These are phyloP conservation scores for Macadamia tetraphylla DNA, from an alignment of 164 flowering plant species.

Conservation along the genomic window DNA sequence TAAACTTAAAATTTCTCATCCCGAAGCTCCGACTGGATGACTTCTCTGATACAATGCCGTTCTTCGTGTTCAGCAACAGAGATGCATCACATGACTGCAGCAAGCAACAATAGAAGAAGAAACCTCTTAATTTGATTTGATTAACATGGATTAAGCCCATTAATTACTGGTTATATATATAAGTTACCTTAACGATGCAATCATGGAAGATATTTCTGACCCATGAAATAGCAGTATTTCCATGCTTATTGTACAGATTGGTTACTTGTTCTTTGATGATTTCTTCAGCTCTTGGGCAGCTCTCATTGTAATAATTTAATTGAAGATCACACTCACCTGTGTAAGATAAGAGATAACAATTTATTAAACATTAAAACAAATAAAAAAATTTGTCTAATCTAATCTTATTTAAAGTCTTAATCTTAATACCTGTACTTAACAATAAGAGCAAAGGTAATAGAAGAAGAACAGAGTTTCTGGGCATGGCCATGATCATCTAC, in stretches of 20 bases:
- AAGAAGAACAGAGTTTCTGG: too few relatives aligned
- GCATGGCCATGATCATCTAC: too few relatives aligned
- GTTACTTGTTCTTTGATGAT: constrained; percentile 65
- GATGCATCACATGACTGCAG: constrained; percentile 87
- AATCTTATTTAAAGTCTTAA: too few relatives aligned
- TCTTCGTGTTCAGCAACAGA: constrained; percentile 39
- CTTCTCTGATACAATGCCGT: constrained; percentile 48
- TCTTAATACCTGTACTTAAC: too few relatives aligned
- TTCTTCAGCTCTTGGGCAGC: constrained; percentile 83
- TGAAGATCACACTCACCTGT: constrained; percentile 37
- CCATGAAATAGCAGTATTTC: constrained; percentile 85
- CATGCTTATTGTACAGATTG: constrained; percentile 48
- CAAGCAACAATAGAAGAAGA: neutral
- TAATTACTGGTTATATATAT: neutral
- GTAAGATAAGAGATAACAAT: too few relatives aligned
- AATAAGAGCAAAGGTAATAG: too few relatives aligned
- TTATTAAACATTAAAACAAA: too few relatives aligned
- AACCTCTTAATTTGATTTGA: too few relatives aligned
- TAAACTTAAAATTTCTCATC: constrained; percentile 78
- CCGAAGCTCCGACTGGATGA: constrained; percentile 63
- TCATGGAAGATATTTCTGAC: constrained; percentile 84
- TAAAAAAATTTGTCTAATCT: too few relatives aligned
- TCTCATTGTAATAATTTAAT: constrained; percentile 49
- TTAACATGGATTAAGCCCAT: too few relatives aligned
- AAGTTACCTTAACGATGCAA: constrained; percentile 67